These are phyloP conservation scores for Colletotrichum sp. DNA, from an alignment of 2,329 filamentous ascomycete species.

Conservation along the genomic window DNA sequence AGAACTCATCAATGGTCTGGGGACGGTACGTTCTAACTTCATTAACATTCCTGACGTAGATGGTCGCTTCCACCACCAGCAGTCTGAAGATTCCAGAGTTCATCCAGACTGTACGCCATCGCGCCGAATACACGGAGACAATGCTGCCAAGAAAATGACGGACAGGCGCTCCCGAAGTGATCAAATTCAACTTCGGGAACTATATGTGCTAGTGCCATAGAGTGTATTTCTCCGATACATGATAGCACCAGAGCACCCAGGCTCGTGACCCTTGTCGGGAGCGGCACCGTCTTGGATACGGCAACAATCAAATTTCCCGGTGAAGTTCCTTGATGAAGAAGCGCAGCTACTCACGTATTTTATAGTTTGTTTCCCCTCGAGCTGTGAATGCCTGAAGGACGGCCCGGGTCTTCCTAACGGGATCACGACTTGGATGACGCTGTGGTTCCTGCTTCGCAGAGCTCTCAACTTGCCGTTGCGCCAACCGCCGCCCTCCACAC, in stretches of 20 bases:
- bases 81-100: background rate
- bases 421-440: rapidly evolving
- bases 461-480: background rate
- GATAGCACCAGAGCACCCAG: background rate
- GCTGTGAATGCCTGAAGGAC: background rate
- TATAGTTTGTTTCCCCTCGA: background rate
- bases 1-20: background rate
- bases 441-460: background rate
- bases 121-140: background rate
- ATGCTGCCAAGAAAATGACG: background rate
- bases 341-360: background rate
- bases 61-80: background rate
- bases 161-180: background rate
- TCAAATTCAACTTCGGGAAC: background rate
- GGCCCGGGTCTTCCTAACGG: rapidly evolving
- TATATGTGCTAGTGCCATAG: background rate
- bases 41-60: background rate
- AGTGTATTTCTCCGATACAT: background rate
- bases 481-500: background rate
- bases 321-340: no score
- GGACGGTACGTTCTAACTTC: background rate
- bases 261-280: background rate
- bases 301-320: no score
- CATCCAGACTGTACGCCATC: rapidly evolving
- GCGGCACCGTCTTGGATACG: no score